phyloP scores from a whole-genome alignment of 176 grass and related monocot genomes.

The Oropetium thomaeum region DNA sequence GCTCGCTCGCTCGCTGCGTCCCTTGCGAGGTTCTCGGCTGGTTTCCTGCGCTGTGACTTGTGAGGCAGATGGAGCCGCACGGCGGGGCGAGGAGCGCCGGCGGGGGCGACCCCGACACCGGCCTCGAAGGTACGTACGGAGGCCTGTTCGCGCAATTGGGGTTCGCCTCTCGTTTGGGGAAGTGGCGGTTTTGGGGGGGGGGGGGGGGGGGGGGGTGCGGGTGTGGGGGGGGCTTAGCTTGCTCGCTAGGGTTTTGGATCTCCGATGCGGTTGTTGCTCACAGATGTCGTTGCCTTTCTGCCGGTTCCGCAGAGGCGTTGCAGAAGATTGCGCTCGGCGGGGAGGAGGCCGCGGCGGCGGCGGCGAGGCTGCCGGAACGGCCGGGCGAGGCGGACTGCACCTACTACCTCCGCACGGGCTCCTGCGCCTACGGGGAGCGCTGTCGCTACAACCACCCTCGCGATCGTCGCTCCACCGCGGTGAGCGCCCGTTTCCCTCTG shows the following conservation, averaged over 20 bases:
- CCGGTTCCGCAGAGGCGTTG: conserved; percentile 64
- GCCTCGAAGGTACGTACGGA: conserved; percentile 57
- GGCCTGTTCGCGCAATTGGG: background rate
- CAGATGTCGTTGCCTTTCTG: background rate
- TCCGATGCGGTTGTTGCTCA: background rate
- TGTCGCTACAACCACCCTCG: conserved; percentile 97
- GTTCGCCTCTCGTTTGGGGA: background rate
- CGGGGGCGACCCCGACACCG: conserved; percentile 30
- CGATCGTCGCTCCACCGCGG: conserved; percentile 48
- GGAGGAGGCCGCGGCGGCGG: background rate
- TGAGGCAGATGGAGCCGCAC: conserved; percentile 44
- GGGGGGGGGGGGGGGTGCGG: background rate
- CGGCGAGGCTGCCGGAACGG: conserved; percentile 59
- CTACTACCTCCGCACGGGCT: conserved; percentile 85
- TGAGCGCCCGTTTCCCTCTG: conserved; percentile 33
- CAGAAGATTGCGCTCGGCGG: conserved; percentile 69
- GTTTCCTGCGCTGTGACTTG: background rate
- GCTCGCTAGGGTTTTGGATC: conserved; percentile 48
- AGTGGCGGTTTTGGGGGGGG: no score
- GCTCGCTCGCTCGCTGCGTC: conserved; percentile 19
- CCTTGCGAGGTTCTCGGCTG: background rate
- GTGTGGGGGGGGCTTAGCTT: background rate
- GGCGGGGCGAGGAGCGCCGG: background rate
- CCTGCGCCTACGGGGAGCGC: conserved; percentile 80
- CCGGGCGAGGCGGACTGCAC: conserved; percentile 74